Evolutionary conservation across 345 rosid genomes (phyloP), one percentile per base, ranked within the genome.

Genomic region (Gossypium sturtianum): DNA sequence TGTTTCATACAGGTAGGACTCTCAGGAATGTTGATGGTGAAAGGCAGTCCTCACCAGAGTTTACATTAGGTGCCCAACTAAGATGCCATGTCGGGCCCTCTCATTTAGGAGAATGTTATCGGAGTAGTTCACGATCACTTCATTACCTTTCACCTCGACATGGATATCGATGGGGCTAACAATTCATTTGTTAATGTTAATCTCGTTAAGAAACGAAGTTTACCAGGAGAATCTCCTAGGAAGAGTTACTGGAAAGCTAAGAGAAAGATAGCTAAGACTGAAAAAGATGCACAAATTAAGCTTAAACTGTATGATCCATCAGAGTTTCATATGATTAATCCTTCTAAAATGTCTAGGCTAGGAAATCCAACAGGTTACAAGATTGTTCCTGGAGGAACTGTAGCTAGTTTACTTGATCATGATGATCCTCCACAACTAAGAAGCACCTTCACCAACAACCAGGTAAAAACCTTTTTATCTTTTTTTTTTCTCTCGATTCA

Each of bases 361-460:
- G 93, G 92, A 59, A 93, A 91, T 69, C 97, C 95, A 0, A 66
- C 87, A 0, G 97, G 92, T 25, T 90, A 91, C 83, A 91, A 86
- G 76, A 66, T 93, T 17, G 93, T 91, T 15, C 94, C 93, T 1
- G 87, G 83, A 52, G 91, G 82, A 10, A 93, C 74, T 1, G 91
- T 88, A 0, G 96, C 95, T 83, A 88, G 89, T 84, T 66, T 93
- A 79, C 97, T 93, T 53, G 93, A 87, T 79, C 91, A 53, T 13
- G 82, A 82, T 13, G 97, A 90, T 76, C 97, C 97, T 16, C 96
- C 96, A 0, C 96, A 91, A 62, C 58, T 76, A 66, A 83, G 97
- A 85, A 75, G 75, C 29, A 90, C 90, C 73, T 91, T 87, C 78
- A 91, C 94, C 1, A 86, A 93, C 75, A 93, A 91, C 70, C 96